These are phyloP conservation scores for Phellinidium pouzarii DNA, from an alignment of 1,284 basidiomycete species.

Conservation along the genomic window DNA sequence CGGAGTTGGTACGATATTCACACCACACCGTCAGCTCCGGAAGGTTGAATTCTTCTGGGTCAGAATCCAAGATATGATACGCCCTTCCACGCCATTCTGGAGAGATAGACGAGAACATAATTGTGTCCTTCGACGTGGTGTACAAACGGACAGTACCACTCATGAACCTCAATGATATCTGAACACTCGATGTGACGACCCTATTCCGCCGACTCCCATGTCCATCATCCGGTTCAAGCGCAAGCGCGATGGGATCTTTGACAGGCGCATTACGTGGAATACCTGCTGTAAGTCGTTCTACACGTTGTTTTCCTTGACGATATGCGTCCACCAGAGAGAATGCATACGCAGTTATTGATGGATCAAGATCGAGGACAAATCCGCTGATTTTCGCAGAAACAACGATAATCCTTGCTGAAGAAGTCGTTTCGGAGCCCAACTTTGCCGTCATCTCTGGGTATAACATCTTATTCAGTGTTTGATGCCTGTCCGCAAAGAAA, in stretches of 20 bases:
- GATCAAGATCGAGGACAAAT: conserved; percentile 81
- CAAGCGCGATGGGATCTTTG: conserved; percentile 23
- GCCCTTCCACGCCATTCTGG: conserved; percentile 35
- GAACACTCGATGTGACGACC: conserved; percentile 52
- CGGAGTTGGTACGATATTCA: conserved; percentile 62
- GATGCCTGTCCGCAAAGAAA: conserved; percentile 67
- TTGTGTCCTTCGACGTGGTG: conserved; percentile 34
- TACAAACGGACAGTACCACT: conserved; percentile 75
- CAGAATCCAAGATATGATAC: conserved; percentile 42
- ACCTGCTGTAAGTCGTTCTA: conserved; percentile 53
- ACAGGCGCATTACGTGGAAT: conserved; percentile 38
- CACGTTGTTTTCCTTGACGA: conserved; percentile 70
- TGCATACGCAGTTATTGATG: conserved; percentile 71
- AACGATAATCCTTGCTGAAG: conserved; percentile 49
- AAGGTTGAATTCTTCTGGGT: conserved; percentile 61
- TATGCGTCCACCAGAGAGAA: conserved; percentile 84
- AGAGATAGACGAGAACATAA: conserved; percentile 33
- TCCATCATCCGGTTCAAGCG: not conserved
- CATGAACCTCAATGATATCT: conserved; percentile 69
- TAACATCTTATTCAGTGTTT: conserved; percentile 67
- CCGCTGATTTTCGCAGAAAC: conserved; percentile 76
- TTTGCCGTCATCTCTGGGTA: conserved; percentile 80
- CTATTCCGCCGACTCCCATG: not conserved
- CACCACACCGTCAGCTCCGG: conserved; percentile 81
- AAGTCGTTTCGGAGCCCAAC: conserved; percentile 51